phyloP scores from a whole-genome alignment of 129 eudicot species.

The Cynara cardunculus region DNA sequence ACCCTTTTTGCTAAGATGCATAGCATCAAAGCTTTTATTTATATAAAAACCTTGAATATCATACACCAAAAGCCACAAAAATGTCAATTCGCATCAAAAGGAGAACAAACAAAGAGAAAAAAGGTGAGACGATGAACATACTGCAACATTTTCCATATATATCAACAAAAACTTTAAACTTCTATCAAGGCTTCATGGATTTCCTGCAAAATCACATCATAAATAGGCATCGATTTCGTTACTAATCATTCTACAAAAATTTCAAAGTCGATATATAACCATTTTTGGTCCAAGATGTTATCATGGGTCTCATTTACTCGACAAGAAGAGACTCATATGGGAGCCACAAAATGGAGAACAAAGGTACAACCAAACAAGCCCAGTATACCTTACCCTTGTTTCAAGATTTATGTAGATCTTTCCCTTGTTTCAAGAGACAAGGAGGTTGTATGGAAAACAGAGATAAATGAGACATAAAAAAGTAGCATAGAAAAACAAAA shows the following conservation, averaged over 20 bases:
- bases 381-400: background rate
- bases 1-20: background rate
- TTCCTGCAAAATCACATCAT: conserved; percentile 42
- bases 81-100: conserved; percentile 8
- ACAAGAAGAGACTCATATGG: background rate
- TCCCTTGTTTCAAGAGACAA: no score
- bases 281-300: background rate
- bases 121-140: conserved; percentile 6
- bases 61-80: conserved; percentile 15
- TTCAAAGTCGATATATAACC: background rate
- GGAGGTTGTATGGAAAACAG: no score
- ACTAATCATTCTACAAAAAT: background rate
- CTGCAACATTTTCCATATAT: conserved; percentile 24
- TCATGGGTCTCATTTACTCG: background rate
- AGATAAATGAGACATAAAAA: no score
- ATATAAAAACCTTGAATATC: conserved; percentile 13
- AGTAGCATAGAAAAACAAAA: no score
- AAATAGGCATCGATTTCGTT: background rate
- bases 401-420: no score
- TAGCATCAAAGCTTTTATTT: conserved; percentile 22
- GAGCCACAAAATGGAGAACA: background rate
- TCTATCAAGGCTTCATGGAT: conserved; percentile 33
- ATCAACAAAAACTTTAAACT: conserved; percentile 32
- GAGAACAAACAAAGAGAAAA: conserved; percentile 5
- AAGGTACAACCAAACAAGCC: background rate